These are phyloP conservation scores for Phytophthora vignae DNA, from an alignment of 352 stramenopile genomes.

Conservation along the genomic window DNA sequence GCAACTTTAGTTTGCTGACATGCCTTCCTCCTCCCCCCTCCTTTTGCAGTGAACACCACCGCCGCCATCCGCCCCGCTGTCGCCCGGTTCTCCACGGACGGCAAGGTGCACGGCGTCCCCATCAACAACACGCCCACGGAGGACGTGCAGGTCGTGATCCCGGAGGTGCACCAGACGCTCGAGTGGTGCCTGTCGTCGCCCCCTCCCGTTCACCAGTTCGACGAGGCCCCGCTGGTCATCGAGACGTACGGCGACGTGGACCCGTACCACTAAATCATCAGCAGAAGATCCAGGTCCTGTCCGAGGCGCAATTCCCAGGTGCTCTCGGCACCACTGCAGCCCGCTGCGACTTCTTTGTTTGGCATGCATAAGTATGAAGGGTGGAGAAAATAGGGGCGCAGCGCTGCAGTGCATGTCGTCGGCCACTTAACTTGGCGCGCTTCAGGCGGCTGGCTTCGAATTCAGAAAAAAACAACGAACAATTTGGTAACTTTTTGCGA, in stretches of 20 bases:
- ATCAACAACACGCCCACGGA: conserved; percentile 50
- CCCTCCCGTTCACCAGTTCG: conserved; percentile 91
- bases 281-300: conserved; percentile 6
- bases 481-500: conserved; percentile 45
- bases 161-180: conserved; percentile 82
- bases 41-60: conserved; percentile 57
- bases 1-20: conserved; percentile 13
- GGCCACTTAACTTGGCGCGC: neutral
- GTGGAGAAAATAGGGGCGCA: conserved; percentile 16
- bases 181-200: conserved; percentile 89
- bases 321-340: too few relatives aligned
- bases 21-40: neutral
- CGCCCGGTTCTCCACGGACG: conserved; percentile 64
- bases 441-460: conserved; percentile 8
- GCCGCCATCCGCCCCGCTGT: conserved; percentile 58
- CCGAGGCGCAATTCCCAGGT: too few relatives aligned
- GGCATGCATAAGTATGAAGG: conserved; percentile 44
- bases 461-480: conserved; percentile 30
- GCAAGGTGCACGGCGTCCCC: conserved; percentile 45
- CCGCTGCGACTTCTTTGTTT: conserved; percentile 19
- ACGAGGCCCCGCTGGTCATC: conserved; percentile 88
- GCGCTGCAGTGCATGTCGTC: neutral
- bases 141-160: conserved; percentile 84
- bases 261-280: conserved; percentile 73
- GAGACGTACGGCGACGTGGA: conserved; percentile 90